A percentile compares a stretch with the other conserved stretches of the same genome.
These are phyloP conservation scores for Noccaea bulbosa DNA, from an alignment of 345 rosid genomes.

Conservation along the genomic window DNA sequence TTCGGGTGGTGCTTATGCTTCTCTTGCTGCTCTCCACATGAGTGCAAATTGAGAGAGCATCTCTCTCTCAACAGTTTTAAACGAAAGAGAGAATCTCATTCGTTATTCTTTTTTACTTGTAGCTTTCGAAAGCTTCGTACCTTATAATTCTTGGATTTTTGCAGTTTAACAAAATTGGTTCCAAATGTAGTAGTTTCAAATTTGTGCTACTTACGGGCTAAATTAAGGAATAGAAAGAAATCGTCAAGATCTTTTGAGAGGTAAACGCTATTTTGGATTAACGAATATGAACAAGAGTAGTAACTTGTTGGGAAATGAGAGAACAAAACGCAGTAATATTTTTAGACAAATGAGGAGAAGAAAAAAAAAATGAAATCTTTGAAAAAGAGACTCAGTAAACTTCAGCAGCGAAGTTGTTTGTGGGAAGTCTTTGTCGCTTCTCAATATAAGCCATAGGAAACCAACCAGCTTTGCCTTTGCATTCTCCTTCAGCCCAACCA, in stretches of 20 bases:
- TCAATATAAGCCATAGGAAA: slow-evolving; percentile 85
- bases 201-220: background rate
- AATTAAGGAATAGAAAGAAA: background rate
- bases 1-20: slow-evolving; percentile 52
- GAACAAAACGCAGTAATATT: slow-evolving; percentile 5
- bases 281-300: slow-evolving; percentile 34
- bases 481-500: slow-evolving; percentile 99
- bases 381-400: slow-evolving; percentile 45
- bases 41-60: slow-evolving; percentile 30
- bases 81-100: background rate
- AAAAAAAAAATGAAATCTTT: slow-evolving; percentile 17
- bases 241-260: background rate
- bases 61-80: background rate
- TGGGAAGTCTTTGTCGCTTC: slow-evolving; percentile 83
- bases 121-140: background rate
- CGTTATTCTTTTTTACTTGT: background rate
- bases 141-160: background rate
- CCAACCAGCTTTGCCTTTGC: slow-evolving; percentile 97
- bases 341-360: background rate
- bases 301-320: background rate
- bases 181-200: too few species aligned
- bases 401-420: slow-evolving; percentile 52
- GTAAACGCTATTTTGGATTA: slow-evolving; percentile 13
- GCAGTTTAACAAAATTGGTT: too few species aligned
- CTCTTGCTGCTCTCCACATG: slow-evolving; percentile 53